Evolutionary conservation across 2,329 filamentous ascomycete species (phyloP), one percentile per base, ranked within the genome.

Genomic region (Tricladium varicosporioides): DNA sequence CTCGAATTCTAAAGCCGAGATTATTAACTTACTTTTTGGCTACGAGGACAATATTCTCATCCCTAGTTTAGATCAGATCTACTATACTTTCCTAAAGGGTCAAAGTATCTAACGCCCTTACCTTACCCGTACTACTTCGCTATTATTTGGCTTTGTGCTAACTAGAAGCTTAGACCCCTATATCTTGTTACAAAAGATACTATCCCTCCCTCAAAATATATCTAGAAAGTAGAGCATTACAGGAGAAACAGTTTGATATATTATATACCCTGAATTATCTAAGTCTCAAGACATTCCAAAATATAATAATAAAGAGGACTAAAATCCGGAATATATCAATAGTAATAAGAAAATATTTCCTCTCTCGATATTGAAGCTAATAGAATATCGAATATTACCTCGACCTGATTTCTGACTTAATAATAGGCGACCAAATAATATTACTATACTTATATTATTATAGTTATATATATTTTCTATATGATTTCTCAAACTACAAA

Each of bases 381-480:
- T 31, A 43, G 31, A 51, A 31, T 56, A 15, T 31, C 48, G 40
- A 56, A 56, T 52, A 15, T 51, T 31, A 14, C 22, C 22, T 27
- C 42, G n/a, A 27, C 48, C 48, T 32, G 32, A 27, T 40, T 48
- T 52, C 31, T 31, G 42, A 48, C 43, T 9, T 51, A 47, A 46
- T 49, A 42, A 51, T 49, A 16, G 33, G 22, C 48, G 36, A 48
- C 31, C 43, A 18, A 56, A 56, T 48, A 31, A 43, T 51, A 42
- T 56, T 56, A 48, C 48, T 27, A 56, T 56, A 51, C 48, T 56
- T 48, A 46, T 48, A 40, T 33, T 14, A 51, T 47, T 51, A 16
- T 56, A 31, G 43, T 56, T 43, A 16, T 56, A 56, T 31, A 56
- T 56, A 13, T 51, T 56, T 27, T 47, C 27, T 47, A 48, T 51